Base-by-base conservation (phyloP, 495 filamentous ascomycete species). In the Cercophora samala region DNA sequence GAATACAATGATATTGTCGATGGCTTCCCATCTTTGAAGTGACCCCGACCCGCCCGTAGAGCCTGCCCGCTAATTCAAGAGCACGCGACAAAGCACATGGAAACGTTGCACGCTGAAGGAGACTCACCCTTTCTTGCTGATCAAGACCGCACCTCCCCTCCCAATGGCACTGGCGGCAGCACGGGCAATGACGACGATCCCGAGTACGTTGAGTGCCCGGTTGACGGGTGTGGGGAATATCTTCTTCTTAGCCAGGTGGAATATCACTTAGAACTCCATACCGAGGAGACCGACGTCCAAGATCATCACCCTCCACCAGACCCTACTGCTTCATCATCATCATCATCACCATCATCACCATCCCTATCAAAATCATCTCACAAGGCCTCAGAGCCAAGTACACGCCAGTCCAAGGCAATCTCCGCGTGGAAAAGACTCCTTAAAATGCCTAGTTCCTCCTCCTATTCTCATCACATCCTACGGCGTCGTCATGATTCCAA, bases 231-330 rank as follows among this genome's bases (percentile, higher is more conserved):
- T 75, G 89, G 88, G 22, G 91, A 96, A 71, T 74, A 82, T 19
- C 76, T 94, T 56, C 77, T 84, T 29, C 74, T 84, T 17, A 72
- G 77, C 2, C 87, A 92, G 67, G 75, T 95, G 42, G 84, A 90
- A 24, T 86, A 82, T 42, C 93, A 96, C 74, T 76, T 93, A 51
- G 90, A 93, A 73, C 78, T 93, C 60, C 93, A 97, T 76, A 73
- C 78, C 51, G 83, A 86, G 37, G 90, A 91, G 72, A 77, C 78
- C 15, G 77, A 83, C 62, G 85, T 85, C 21, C 84, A 60, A 46
- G 18, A 24, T 21, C 83, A 60, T 37, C 3, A 24, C 62, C 4
- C 15, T 5, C 21, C 66, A 21, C 32, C 23, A 15, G 26, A 29
- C 26, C 26, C 26, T 15, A 19, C 58, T 26, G 18, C 37, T n/a